phyloP scores from a whole-genome alignment of 2,329 filamentous ascomycete species.

The Hirsutella minnesotensis region DNA sequence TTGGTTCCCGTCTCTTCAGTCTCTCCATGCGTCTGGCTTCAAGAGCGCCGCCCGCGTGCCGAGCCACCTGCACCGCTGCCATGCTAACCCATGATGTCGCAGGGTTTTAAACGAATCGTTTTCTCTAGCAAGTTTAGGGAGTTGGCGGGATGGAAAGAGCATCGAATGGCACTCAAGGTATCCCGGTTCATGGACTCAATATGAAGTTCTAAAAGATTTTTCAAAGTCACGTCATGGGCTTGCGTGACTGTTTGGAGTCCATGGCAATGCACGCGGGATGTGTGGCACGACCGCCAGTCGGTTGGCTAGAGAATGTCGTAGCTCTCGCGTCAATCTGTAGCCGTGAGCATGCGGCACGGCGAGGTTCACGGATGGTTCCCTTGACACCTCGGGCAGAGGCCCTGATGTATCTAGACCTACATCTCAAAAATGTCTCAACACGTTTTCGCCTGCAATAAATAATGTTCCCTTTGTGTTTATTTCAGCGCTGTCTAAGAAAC shows the following conservation, averaged over 20 bases:
- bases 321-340: neutral
- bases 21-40: neutral
- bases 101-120: slow-evolving; percentile 33
- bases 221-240: slow-evolving; percentile 8
- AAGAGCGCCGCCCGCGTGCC: neutral
- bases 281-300: neutral
- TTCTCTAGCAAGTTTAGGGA: slow-evolving; percentile 34
- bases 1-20: neutral
- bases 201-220: slow-evolving; percentile 25
- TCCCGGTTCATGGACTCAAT: slow-evolving; percentile 30
- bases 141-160: slow-evolving; percentile 36
- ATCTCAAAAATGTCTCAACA: no score
- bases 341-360: neutral
- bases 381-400: no score
- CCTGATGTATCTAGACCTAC: no score
- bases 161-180: slow-evolving; percentile 32
- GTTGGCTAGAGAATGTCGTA: neutral
- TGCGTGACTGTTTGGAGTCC: slow-evolving; percentile 3
- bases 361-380: no score
- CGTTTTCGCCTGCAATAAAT: no score
- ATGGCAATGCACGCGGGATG: neutral
- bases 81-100: slow-evolving; percentile 12
- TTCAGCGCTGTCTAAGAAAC: slow-evolving; percentile 28
- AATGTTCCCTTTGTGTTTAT: neutral
- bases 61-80: neutral